Percentiles rank a stretch among this genome's conserved stretches.
These are phyloP conservation scores for Paraglomus occultum DNA, from an alignment of 192 early-diverging fungal genomes.

Conservation along the genomic window DNA sequence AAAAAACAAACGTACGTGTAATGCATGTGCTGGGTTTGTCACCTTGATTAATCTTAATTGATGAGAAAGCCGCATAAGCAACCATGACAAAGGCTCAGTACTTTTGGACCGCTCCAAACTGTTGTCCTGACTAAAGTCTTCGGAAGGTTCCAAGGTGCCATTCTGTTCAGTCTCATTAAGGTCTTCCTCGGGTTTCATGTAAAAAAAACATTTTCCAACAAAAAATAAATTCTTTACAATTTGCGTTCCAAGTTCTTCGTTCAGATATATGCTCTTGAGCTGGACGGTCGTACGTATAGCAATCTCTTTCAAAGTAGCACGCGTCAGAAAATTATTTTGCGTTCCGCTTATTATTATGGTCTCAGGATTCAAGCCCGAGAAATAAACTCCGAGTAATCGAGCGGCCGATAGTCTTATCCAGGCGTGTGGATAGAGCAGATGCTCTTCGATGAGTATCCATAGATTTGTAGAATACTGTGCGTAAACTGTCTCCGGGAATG, in stretches of 20 bases:
- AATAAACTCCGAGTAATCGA: conserved; percentile 75
- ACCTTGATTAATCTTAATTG: conserved; percentile 59
- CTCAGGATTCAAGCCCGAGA: conserved; percentile 65
- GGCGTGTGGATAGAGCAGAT: conserved; percentile 83
- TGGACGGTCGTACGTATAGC: conserved; percentile 58
- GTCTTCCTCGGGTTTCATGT: conserved; percentile 30
- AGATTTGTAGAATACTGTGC: conserved; percentile 49
- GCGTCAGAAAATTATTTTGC: conserved; percentile 37
- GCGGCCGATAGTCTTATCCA: conserved; percentile 81
- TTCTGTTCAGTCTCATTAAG: conserved; percentile 29
- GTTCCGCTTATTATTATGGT: conserved; percentile 32
- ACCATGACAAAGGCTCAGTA: conserved; percentile 46
- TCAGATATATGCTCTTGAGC: conserved; percentile 62
- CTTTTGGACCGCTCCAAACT: conserved; percentile 35
- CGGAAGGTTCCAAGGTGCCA: conserved; percentile 5
- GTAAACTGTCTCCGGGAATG: conserved; percentile 52
- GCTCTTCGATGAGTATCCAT: conserved; percentile 64
- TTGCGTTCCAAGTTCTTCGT: conserved; percentile 81
- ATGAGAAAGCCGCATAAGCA: conserved; percentile 64
- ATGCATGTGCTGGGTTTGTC: conserved; percentile 30
- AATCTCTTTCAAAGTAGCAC: conserved; percentile 49
- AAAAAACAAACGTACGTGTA: conserved; percentile 43
- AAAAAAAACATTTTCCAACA: conserved; percentile 75
- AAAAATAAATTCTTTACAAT: conserved; percentile 94
- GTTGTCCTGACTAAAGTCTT: neutral